A percentile compares a stretch with the other conserved stretches of the same genome.
Conservation (phyloP, 2,329 filamentous ascomycete species). For the Trichoderma citrinoviride region DNA sequence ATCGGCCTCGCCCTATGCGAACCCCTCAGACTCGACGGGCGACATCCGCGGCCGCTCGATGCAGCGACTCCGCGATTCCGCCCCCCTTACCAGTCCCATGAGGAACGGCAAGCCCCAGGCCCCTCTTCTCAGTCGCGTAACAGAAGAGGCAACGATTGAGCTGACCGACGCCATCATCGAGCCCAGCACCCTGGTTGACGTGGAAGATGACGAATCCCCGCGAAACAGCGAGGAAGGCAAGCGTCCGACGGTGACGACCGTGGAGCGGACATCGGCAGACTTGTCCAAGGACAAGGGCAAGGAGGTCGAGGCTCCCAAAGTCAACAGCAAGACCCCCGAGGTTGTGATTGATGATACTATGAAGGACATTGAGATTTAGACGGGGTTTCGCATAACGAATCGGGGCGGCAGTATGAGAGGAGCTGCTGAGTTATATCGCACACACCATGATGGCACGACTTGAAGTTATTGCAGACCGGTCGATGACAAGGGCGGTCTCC, state of each 20-base stretch:
- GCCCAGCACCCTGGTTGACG: conserved; percentile 53
- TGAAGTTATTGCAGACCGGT: conserved; percentile 20
- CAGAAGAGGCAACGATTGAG: conserved; percentile 59
- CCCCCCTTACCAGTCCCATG: conserved; percentile 63
- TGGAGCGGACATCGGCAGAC: conserved; percentile 37
- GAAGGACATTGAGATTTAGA: conserved; percentile 61
- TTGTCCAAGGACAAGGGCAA: conserved; percentile 42
- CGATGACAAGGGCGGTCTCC: conserved; percentile 13
- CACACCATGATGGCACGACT: conserved; percentile 29
- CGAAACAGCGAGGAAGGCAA: conserved; percentile 46
- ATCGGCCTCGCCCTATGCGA: conserved; percentile 61
- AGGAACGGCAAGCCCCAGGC: conserved; percentile 66
- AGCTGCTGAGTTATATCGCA: conserved; percentile 15
- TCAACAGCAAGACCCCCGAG: conserved; percentile 45
- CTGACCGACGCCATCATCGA: conserved; percentile 40
- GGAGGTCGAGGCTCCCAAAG: conserved; percentile 36
- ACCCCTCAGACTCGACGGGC: conserved; percentile 57
- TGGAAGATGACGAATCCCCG: conserved; percentile 52
- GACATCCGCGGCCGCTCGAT: conserved; percentile 68
- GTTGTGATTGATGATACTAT: conserved; percentile 48
- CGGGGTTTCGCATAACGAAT: not conserved
- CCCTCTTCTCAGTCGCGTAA: conserved; percentile 70
- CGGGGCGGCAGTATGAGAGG: not conserved
- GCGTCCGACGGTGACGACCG: conserved; percentile 33
- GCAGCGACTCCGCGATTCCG: conserved; percentile 65